phyloP scores from a whole-genome alignment of 108 stramenopile species.

The Nitzschia sp. region DNA sequence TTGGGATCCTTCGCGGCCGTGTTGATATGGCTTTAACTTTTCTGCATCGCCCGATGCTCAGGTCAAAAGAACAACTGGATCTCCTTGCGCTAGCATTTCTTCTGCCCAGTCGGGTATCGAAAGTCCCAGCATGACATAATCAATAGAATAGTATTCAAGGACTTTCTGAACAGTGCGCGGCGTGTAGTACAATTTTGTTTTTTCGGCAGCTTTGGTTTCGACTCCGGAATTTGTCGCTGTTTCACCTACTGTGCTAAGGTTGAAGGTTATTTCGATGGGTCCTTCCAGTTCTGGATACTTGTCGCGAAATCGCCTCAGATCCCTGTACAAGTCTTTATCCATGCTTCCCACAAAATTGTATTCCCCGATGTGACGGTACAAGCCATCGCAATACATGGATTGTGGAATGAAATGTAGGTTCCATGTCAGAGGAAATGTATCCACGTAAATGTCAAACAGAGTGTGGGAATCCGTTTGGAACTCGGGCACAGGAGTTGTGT shows the following conservation, averaged over 20 bases:
- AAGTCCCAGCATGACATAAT: slow-evolving; percentile 53
- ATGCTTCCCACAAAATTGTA: slow-evolving; percentile 63
- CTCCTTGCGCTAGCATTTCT: slow-evolving; percentile 38
- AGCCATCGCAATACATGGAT: slow-evolving; percentile 50
- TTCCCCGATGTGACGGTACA: slow-evolving; percentile 42
- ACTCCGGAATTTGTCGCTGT: slow-evolving; percentile 7
- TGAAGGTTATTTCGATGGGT: slow-evolving; percentile 34
- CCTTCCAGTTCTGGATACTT: slow-evolving; percentile 17
- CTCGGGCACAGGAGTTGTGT: background rate
- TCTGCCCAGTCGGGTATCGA: slow-evolving; percentile 59
- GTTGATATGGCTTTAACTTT: too few species aligned
- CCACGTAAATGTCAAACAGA: slow-evolving; percentile 60
- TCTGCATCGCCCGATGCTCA: too few species aligned
- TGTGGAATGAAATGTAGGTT: slow-evolving; percentile 67
- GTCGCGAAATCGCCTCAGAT: slow-evolving; percentile 31
- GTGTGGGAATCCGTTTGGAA: slow-evolving; percentile 27
- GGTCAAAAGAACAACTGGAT: background rate
- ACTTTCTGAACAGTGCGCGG: slow-evolving; percentile 46
- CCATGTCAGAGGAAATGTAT: slow-evolving; percentile 64
- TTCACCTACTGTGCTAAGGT: background rate
- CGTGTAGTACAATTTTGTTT: slow-evolving; percentile 52
- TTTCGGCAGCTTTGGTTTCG: slow-evolving; percentile 15
- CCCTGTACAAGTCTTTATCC: slow-evolving; percentile 36
- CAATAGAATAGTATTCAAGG: slow-evolving; percentile 65
- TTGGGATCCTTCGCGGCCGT: slow-evolving; percentile 63